phyloP scores from a whole-genome alignment of 177 flowering plant genomes.

The Vitis hybrid region DNA sequence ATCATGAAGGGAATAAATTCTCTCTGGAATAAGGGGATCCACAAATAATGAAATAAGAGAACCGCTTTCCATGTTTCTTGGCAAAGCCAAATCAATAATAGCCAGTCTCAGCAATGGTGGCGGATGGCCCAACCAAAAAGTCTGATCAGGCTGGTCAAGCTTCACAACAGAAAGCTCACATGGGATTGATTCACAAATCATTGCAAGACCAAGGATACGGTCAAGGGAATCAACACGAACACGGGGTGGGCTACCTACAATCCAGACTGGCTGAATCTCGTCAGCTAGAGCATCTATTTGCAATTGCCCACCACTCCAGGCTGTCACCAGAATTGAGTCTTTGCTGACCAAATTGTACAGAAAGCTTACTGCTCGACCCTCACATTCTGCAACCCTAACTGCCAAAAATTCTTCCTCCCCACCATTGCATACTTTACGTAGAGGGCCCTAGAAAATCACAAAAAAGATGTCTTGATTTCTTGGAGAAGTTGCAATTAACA shows the following conservation, averaged over 20 bases:
- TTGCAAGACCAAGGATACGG: slow-evolving; percentile 64
- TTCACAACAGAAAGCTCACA: slow-evolving; percentile 32
- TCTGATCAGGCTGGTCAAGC: slow-evolving; percentile 50
- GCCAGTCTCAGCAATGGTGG: slow-evolving; percentile 86
- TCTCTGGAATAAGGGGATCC: slow-evolving; percentile 79
- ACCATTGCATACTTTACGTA: slow-evolving; percentile 46
- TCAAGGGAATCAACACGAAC: slow-evolving; percentile 57
- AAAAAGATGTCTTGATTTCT: not conserved
- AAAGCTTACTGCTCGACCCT: slow-evolving; percentile 81
- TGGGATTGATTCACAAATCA: slow-evolving; percentile 78
- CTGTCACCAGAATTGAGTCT: slow-evolving; percentile 78
- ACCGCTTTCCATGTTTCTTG: slow-evolving; percentile 31
- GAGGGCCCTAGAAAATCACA: slow-evolving; percentile 69
- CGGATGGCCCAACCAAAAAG: slow-evolving; percentile 78
- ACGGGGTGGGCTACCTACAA: slow-evolving; percentile 54
- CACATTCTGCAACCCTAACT: slow-evolving; percentile 44
- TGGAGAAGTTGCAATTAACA: not conserved
- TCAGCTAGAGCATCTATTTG: slow-evolving; percentile 96
- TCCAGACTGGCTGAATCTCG: slow-evolving; percentile 94
- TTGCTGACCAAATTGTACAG: slow-evolving; percentile 72
- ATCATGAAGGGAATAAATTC: slow-evolving; percentile 69
- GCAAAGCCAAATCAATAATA: slow-evolving; percentile 86
- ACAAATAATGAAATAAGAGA: slow-evolving; percentile 44
- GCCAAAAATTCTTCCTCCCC: slow-evolving; percentile 38
- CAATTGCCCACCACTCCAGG: slow-evolving; percentile 91